These are phyloP conservation scores for Phaeotremella fagi DNA, from an alignment of 768 basidiomycete genomes.

Conservation along the genomic window DNA sequence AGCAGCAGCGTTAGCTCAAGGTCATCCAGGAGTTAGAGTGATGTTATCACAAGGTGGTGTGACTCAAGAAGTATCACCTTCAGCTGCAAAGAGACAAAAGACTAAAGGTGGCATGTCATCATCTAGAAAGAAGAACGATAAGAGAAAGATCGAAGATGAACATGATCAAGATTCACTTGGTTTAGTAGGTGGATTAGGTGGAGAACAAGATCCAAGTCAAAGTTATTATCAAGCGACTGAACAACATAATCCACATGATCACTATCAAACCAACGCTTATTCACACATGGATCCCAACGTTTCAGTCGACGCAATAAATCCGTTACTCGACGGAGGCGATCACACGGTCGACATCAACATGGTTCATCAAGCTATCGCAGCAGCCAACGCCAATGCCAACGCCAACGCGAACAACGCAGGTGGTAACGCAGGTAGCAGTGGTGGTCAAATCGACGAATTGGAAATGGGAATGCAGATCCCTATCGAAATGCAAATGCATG, in stretches of 20 bases:
- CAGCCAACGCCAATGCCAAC: conserved; percentile 14
- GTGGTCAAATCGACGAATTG: conserved; percentile 37
- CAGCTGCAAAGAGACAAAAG: conserved; percentile 2
- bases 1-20: conserved; percentile 36
- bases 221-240: conserved; percentile 1
- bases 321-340: neutral
- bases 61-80: neutral
- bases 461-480: conserved; percentile 43
- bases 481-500: conserved; percentile 41
- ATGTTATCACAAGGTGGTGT: conserved; percentile 30
- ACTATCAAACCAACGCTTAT: neutral
- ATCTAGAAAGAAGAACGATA: neutral
- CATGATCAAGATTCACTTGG: neutral
- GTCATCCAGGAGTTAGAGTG: conserved; percentile 38
- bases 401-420: conserved; percentile 2
- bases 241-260: neutral
- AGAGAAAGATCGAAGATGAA: conserved; percentile 2
- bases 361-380: conserved; percentile 41
- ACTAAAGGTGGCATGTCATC: neutral
- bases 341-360: conserved; percentile 31
- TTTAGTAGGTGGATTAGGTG: neutral
- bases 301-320: neutral
- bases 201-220: neutral
- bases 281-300: conserved; percentile 5
- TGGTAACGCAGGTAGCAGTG: neutral